Percentiles rank a stretch among this genome's conserved stretches.
Conservation (phyloP, 1,139 yeast species). For the Protomyces lactucae-debilis region DNA sequence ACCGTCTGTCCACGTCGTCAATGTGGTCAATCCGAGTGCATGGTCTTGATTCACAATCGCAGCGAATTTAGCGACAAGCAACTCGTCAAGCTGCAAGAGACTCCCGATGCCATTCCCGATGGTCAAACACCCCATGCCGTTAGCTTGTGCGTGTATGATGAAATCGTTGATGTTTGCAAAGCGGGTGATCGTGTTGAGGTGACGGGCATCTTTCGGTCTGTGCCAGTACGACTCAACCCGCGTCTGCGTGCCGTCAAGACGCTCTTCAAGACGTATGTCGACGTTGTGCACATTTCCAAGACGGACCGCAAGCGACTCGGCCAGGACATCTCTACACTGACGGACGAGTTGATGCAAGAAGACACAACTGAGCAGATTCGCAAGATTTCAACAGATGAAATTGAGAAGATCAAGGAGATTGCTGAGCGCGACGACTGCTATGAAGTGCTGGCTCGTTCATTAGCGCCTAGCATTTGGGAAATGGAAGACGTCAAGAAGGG, state of each 20-base stretch:
- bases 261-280: slow-evolving; percentile 85
- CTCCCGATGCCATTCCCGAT: slow-evolving; percentile 97
- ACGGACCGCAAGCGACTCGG: slow-evolving; percentile 78
- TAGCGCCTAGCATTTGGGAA: slow-evolving; percentile 94
- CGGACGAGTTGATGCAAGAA: slow-evolving; percentile 51
- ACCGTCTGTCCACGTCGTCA: slow-evolving; percentile 82
- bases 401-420: slow-evolving; percentile 56
- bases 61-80: slow-evolving; percentile 93
- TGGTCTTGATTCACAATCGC: slow-evolving; percentile 87
- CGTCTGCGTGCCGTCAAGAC: slow-evolving; percentile 78
- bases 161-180: slow-evolving; percentile 84
- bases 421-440: slow-evolving; percentile 73
- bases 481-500: slow-evolving; percentile 97
- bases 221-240: slow-evolving; percentile 84
- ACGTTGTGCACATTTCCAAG: slow-evolving; percentile 87
- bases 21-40: slow-evolving; percentile 80
- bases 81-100: slow-evolving; percentile 87
- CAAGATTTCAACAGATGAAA: slow-evolving; percentile 62
- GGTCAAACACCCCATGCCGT: slow-evolving; percentile 98
- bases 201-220: slow-evolving; percentile 89
- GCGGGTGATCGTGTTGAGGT: slow-evolving; percentile 97
- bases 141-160: slow-evolving; percentile 91
- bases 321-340: slow-evolving; percentile 65
- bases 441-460: slow-evolving; percentile 80
- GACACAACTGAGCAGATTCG: slow-evolving; percentile 58